phyloP scores from a whole-genome alignment of 257 asterid genomes.

The Gentiana straminea region DNA sequence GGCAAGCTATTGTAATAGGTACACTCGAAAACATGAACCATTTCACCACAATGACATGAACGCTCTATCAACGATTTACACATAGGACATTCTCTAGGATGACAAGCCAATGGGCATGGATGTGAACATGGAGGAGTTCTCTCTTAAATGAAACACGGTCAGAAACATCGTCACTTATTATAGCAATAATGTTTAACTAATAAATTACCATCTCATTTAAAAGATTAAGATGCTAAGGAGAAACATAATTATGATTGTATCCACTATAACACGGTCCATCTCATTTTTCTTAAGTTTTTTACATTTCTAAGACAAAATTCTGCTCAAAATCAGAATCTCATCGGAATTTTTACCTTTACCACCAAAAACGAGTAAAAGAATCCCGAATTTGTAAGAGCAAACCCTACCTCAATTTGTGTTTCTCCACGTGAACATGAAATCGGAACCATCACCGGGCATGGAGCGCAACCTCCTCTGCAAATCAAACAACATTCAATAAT shows the following conservation, averaged over 20 bases:
- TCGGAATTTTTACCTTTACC: too few species aligned
- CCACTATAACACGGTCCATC: too few species aligned
- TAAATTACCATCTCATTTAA: too few species aligned
- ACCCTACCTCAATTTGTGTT: constrained; percentile 78
- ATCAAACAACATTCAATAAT: constrained; percentile 22
- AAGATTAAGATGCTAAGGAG: too few species aligned
- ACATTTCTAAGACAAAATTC: too few species aligned
- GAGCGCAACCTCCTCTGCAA: constrained; percentile 89
- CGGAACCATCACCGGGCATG: constrained; percentile 87
- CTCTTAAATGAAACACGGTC: constrained; percentile 35
- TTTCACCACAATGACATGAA: constrained; percentile 83
- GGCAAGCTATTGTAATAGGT: constrained; percentile 52
- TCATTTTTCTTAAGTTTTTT: too few species aligned
- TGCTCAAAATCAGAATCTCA: too few species aligned
- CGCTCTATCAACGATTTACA: constrained; percentile 76
- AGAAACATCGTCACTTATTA: too few species aligned
- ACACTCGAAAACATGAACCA: constrained; percentile 90
- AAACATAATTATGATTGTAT: too few species aligned
- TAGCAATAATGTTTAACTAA: constrained; percentile 3
- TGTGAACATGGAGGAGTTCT: constrained; percentile 64
- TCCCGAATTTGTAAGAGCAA: background rate
- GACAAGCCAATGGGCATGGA: constrained; percentile 74
- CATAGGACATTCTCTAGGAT: constrained; percentile 80
- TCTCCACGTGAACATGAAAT: constrained; percentile 78
- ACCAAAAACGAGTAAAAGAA: too few species aligned